A percentile compares a stretch with the other conserved stretches of the same genome.
Evolutionary conservation across 2,329 filamentous ascomycete genomes (phyloP).

Genomic region (Scytalidium sp.): DNA sequence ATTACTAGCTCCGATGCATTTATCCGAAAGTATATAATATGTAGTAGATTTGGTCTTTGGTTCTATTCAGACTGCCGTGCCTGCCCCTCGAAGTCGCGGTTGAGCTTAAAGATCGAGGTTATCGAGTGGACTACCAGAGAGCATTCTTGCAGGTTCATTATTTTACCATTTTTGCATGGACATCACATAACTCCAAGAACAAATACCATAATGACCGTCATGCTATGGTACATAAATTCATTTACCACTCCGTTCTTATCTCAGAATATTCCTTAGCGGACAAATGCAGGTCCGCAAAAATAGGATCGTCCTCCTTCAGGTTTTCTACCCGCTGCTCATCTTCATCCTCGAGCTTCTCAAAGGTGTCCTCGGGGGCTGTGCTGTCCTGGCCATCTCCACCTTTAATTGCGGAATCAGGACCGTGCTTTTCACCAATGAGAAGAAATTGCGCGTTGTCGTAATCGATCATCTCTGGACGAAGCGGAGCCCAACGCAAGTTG

Average conservation of each 20-base stretch:
- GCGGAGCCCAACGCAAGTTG: constrained; percentile 69
- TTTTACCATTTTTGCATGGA: no score
- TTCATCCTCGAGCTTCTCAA: constrained; percentile 74
- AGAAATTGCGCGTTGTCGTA: constrained; percentile 75
- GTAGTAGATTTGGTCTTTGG: no score
- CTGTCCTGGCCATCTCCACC: constrained; percentile 54
- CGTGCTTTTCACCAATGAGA: constrained; percentile 62
- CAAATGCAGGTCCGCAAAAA: constrained; percentile 50
- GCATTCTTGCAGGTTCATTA: no score
- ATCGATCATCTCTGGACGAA: constrained; percentile 70
- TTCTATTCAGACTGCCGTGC: no score
- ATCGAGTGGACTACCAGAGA: no score
- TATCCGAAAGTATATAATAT: no score
- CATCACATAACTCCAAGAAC: no score
- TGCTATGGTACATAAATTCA: no score
- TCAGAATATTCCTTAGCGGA: constrained; percentile 63
- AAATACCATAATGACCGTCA: no score
- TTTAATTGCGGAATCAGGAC: constrained; percentile 36
- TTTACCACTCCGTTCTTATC: constrained; percentile 58
- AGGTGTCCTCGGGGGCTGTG: constrained; percentile 21
- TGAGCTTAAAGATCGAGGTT: no score
- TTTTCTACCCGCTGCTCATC: constrained; percentile 44
- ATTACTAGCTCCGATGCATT: not conserved
- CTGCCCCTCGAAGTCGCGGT: no score
- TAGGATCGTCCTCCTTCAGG: constrained; percentile 43